phyloP scores from a whole-genome alignment of 2,329 filamentous ascomycete species.

The Nigrospora oryzae region DNA sequence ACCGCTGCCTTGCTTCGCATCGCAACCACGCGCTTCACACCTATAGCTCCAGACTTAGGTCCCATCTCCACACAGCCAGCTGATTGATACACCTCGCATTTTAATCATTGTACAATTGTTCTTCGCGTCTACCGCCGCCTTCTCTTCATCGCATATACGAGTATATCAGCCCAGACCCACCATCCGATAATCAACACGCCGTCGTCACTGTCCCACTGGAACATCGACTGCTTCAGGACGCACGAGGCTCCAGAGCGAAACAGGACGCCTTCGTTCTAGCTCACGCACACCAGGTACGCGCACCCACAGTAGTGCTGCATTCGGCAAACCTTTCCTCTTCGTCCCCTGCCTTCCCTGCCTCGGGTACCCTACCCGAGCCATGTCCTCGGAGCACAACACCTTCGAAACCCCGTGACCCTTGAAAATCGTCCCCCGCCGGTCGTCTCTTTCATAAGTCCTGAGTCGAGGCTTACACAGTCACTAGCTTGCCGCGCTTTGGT shows the following conservation, averaged over 20 bases:
- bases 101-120: conserved; percentile 27
- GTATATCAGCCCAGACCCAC: conserved; percentile 13
- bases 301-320: too few species aligned
- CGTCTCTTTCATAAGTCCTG: too few species aligned
- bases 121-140: conserved; percentile 10
- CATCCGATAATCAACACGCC: conserved; percentile 10
- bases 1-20: too few species aligned
- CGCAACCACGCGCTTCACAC: background rate
- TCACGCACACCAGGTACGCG: background rate
- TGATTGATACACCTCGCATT: conserved; percentile 8
- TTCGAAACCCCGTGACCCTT: too few species aligned
- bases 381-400: too few species aligned
- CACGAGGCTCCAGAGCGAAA: background rate
- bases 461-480: too few species aligned
- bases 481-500: too few species aligned
- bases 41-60: conserved; percentile 1
- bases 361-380: too few species aligned
- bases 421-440: too few species aligned
- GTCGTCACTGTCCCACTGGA: conserved; percentile 9
- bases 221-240: background rate
- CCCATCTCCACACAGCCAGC: conserved; percentile 7
- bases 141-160: conserved; percentile 15
- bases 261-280: background rate
- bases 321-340: too few species aligned
- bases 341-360: too few species aligned